phyloP scores from a whole-genome alignment of 352 stramenopile species.

The Plasmopara halstedii region DNA sequence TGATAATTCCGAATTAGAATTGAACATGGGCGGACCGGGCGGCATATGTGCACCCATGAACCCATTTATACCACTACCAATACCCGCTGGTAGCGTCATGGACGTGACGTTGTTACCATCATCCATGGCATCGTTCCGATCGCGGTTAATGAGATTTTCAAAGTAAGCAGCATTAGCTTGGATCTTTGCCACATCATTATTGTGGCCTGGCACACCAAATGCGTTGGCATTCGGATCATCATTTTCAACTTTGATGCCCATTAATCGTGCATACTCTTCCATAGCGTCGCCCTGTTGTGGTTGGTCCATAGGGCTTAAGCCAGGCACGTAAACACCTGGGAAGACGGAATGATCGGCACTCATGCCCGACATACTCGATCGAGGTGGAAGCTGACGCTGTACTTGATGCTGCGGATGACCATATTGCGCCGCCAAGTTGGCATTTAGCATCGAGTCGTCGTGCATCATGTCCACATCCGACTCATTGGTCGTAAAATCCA shows the following conservation, averaged over 20 bases:
- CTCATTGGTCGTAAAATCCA: slow-evolving; percentile 56
- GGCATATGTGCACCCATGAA: slow-evolving; percentile 31
- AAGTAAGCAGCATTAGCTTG: slow-evolving; percentile 79
- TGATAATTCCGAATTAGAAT: slow-evolving; percentile 44
- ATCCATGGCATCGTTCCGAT: slow-evolving; percentile 37
- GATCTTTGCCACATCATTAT: slow-evolving; percentile 53
- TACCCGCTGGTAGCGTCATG: slow-evolving; percentile 55
- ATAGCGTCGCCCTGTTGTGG: slow-evolving; percentile 43
- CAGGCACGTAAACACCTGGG: slow-evolving; percentile 41
- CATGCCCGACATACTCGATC: slow-evolving; percentile 7
- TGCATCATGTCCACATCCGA: slow-evolving; percentile 76
- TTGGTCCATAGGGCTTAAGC: slow-evolving; percentile 38
- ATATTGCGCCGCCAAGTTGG: slow-evolving; percentile 43
- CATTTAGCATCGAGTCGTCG: slow-evolving; percentile 46
- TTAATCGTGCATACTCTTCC: slow-evolving; percentile 74
- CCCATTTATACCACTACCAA: slow-evolving; percentile 57
- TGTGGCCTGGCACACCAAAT: slow-evolving; percentile 16
- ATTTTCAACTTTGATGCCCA: slow-evolving; percentile 77
- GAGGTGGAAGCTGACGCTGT: slow-evolving; percentile 7
- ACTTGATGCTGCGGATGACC: slow-evolving; percentile 19
- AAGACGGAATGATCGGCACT: slow-evolving; percentile 22
- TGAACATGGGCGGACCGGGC: slow-evolving; percentile 31
- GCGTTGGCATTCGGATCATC: slow-evolving; percentile 38
- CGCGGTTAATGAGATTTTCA: slow-evolving; percentile 60
- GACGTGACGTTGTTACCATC: slow-evolving; percentile 48